Evolutionary conservation across 2,329 filamentous ascomycete species (phyloP).

Genomic region (Metarhizium robertsii): DNA sequence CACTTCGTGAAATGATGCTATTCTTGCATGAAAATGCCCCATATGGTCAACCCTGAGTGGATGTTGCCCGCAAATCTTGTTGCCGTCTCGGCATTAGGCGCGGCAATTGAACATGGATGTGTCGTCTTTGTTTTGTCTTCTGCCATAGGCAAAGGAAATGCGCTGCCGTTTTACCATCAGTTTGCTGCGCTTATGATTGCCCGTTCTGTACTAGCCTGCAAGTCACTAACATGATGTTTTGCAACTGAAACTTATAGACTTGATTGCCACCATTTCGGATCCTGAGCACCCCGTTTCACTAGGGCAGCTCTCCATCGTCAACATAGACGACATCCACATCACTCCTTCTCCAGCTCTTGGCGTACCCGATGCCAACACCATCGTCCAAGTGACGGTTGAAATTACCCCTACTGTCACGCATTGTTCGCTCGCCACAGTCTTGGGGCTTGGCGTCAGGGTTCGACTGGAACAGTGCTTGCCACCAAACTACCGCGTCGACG

Average conservation of each 20-base stretch:
- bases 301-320: slow-evolving; percentile 88
- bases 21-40: not conserved
- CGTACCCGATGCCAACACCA: slow-evolving; percentile 39
- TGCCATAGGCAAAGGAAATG: not conserved
- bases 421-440: slow-evolving; percentile 92
- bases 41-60: not conserved
- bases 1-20: too few species aligned
- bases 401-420: slow-evolving; percentile 96
- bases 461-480: slow-evolving; percentile 85
- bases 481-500: slow-evolving; percentile 84
- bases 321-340: slow-evolving; percentile 87
- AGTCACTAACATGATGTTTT: slow-evolving; percentile 9
- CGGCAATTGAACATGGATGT: not conserved
- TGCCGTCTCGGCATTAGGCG: not conserved
- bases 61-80: not conserved
- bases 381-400: slow-evolving; percentile 71
- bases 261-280: slow-evolving; percentile 90
- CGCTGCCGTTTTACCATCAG: not conserved
- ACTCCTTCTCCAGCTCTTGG: slow-evolving; percentile 28
- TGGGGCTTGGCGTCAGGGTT: slow-evolving; percentile 86
- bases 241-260: slow-evolving; percentile 44
- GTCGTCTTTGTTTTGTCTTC: not conserved
- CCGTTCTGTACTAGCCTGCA: not conserved
- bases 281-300: slow-evolving; percentile 93
- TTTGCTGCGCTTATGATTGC: not conserved